These are phyloP conservation scores for Claviceps purpurea DNA, from an alignment of 2,329 filamentous ascomycete species.

Conservation along the genomic window DNA sequence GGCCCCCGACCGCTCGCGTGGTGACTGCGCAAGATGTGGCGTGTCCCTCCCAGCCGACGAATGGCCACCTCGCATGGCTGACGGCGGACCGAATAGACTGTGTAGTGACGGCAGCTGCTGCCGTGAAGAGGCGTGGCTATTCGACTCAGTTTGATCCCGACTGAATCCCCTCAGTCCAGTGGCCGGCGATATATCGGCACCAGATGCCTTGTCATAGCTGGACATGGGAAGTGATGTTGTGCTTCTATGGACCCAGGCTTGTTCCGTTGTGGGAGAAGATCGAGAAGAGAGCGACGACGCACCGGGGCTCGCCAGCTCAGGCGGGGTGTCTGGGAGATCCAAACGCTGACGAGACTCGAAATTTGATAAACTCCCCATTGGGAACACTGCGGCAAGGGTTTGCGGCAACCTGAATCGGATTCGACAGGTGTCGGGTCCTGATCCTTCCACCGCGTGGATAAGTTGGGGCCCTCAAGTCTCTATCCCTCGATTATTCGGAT, in stretches of 20 bases:
- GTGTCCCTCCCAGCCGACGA: constrained; percentile 35
- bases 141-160: constrained; percentile 22
- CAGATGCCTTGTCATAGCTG: constrained; percentile 37
- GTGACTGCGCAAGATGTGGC: constrained; percentile 29
- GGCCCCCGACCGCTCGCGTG: constrained; percentile 32
- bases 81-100: constrained; percentile 40
- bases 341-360: constrained; percentile 37
- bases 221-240: constrained; percentile 42
- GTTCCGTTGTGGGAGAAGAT: constrained; percentile 29
- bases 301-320: constrained; percentile 39
- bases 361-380: constrained; percentile 43
- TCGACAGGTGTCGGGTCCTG: neutral
- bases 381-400: constrained; percentile 14
- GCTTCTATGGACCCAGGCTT: constrained; percentile 27
- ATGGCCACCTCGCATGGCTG: constrained; percentile 28
- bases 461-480: neutral
- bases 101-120: constrained; percentile 43
- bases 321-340: constrained; percentile 39
- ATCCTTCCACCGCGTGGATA: neutral
- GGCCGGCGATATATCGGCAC: constrained; percentile 28
- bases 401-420: neutral
- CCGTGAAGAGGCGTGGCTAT: constrained; percentile 17
- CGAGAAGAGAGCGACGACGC: constrained; percentile 33
- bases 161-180: constrained; percentile 23
- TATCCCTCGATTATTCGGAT: neutral